Evolutionary conservation across 75 land plant species (phyloP), one percentile per base, ranked within the genome.

Genomic region (Adiantum capillusveneris): DNA sequence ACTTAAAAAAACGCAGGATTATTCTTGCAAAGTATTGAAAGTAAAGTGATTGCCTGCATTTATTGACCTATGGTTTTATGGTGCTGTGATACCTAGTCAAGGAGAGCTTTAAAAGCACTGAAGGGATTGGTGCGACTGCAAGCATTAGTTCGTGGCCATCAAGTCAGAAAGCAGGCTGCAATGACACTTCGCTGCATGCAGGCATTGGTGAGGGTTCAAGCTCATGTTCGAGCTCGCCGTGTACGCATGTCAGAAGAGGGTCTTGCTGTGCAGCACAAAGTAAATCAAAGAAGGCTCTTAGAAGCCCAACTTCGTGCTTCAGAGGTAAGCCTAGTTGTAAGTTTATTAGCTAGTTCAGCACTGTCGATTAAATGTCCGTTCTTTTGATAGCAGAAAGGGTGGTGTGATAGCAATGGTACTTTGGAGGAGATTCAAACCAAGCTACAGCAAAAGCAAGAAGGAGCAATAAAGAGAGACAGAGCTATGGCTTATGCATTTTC

Each of bases 171-270:
- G 54, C 96, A 90, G 57, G 96, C 91, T 0, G 87, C 91, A 12
- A 83, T 84, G 26, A 90, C 91, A 0, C 65, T 90, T 34, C 70
- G 87, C 60, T 90, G 96, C 65, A 90, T 90, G 91, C 96, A 90
- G 64, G 91, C 96, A 5, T 76, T 90, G 9, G 96, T 90, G 29
- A 74, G 96, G 20, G 96, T 90, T 19, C 96, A 90, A 63, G 96
- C 96, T 16, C 79, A 89, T 6, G 75, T 92, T 17, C 75, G 97
- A 24, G 97, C 97, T 14, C 84, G 94, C 34, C 77, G 82, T 1
- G 97, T 92, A 2, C 67, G 97, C 17, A 84, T 92, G 94, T 88
- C 94, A 9, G 48, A 66, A 13, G 88, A 92, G 46, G 97, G 97
- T 17, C 89, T 79, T 56, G 97, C 89, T 12, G 89, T 92, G 11